Base-by-base conservation (phyloP, 2,329 filamentous ascomycete species). In the Penicillium frequentans region DNA sequence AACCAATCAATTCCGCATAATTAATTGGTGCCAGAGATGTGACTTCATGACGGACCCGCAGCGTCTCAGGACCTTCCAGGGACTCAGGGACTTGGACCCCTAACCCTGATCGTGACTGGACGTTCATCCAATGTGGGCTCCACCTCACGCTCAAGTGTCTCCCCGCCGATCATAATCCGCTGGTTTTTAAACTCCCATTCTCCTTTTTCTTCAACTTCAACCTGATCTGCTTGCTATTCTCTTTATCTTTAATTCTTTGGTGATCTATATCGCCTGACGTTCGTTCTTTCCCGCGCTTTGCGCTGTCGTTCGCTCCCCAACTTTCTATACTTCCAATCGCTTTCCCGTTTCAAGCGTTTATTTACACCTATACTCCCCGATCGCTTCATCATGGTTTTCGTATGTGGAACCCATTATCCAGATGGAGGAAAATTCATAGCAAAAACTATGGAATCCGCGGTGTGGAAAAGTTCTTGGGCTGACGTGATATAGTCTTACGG, bases 401-500 rank as follows among this genome's bases (percentile, higher is more conserved):
- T 47, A 54, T 24, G 43, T 54, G 16, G 23, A 42, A n/a, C n/a
- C 24, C 23, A 29, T 11, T 16, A 31, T 16, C 26, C 24, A 19
- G 21, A 13, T 3, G 27, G 27, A 31, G 27, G 23, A 23, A 39
- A 19, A 10, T 10, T 1, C n/a, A 37, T n/a, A 37, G 14, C 7
- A 39, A 39, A 39, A 19, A 6, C n/a, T 19, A 39, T 39, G n/a
- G 16, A 21, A 23, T 48, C 46, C 10, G n/a, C 10, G n/a, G 19
- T 27, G 21, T 21, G 21, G 29, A 33, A 21, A 44, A 11, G 27
- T 10, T 23, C 14, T 29, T 11, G 6, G 13, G 39, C 56, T 58
- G 27, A 54, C 13, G 8, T 14, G 4, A 31, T 50, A 26, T 23
- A 57, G 72, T 68, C 70, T 45, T 71, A 70, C 60, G 60, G 64